Base-by-base conservation (phyloP, 495 filamentous ascomycete genomes). In the Aspergillus biplanus region DNA sequence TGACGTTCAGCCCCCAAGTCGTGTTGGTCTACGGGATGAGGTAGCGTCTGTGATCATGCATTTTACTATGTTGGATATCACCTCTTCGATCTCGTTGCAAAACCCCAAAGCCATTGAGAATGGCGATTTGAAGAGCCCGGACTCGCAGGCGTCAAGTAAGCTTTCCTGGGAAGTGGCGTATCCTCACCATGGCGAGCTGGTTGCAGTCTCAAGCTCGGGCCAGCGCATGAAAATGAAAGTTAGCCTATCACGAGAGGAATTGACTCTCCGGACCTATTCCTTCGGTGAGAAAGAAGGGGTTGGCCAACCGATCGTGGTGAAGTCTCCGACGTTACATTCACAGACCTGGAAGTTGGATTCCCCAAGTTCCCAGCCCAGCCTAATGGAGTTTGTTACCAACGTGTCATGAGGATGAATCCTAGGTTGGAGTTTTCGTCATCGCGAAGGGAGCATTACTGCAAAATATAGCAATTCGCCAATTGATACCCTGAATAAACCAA, bases 161-260 rank as follows among this genome's bases (percentile, higher is more conserved):
- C 16, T 61, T 37, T 50, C 42, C 7, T 82, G 79, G 79, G 63
- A 74, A 50, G 67, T 73, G 13, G 65, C 72, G 6, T 78, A 77
- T 33, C 75, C 79, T n/a, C 76, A 80, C 34, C 72, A 79, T 18
- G 79, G 79, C 7, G 78, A 82, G 63, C 53, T 82, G 15, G 15
- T 74, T 7, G 64, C 74, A 3, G 21, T 69, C 7, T 59, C 64
- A 9, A 60, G 57, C n/a, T 62, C 64, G 0, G 66, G 68, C 33
- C 64, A 62, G 18, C 63, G 70, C 65, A 75, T 67, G 48, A 79
- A 78, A 66, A 67, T 82, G 71, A 77, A 71, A 46, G 62, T 82
- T 31, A 56, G 52, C 11, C 35, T 82, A 6, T 71, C 73, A 18
- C 74, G 74, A 16, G 58, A 75, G 21, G 73, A 71, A 18, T 53